Percentiles rank a stretch among this genome's conserved stretches.
These are phyloP conservation scores for Firmiana major DNA, from an alignment of 345 rosid species.

Conservation along the genomic window DNA sequence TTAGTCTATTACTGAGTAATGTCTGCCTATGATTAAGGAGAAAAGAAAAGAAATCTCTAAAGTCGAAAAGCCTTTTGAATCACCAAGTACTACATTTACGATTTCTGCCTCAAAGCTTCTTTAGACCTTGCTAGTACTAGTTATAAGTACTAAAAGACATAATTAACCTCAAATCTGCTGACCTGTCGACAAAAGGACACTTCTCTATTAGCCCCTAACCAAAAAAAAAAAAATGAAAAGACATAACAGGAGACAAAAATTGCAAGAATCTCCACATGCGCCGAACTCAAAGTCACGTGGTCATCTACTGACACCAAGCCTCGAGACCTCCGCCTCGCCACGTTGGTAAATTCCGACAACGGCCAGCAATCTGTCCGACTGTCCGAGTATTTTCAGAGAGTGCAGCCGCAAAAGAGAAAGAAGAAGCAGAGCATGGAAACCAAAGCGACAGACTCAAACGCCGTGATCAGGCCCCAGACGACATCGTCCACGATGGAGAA, in stretches of 20 bases:
- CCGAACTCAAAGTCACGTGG: background rate
- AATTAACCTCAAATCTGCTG: too few species aligned
- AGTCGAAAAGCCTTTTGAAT: too few species aligned
- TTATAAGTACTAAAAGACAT: too few species aligned
- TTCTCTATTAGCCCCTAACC: too few species aligned
- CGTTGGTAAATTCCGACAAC: background rate
- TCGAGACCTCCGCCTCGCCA: background rate
- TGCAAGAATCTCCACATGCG: background rate
- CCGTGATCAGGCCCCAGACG: constrained; percentile 66
- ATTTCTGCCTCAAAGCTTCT: too few species aligned
- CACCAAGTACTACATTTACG: too few species aligned
- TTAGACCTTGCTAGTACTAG: too few species aligned
- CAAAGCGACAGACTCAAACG: constrained; percentile 80
- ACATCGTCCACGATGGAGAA: constrained; percentile 59
- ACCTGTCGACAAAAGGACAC: too few species aligned
- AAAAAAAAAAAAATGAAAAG: background rate
- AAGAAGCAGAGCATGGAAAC: constrained; percentile 87
- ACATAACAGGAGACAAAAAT: background rate
- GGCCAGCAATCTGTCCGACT: background rate
- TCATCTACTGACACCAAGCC: background rate
- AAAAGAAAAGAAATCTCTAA: too few species aligned
- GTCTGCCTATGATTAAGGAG: too few species aligned
- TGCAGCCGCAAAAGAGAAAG: constrained; percentile 88
- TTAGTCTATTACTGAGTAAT: too few species aligned
- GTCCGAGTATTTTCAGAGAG: constrained; percentile 38